phyloP scores from a whole-genome alignment of 306 rosid genomes.

The Mucuna pruriens region DNA sequence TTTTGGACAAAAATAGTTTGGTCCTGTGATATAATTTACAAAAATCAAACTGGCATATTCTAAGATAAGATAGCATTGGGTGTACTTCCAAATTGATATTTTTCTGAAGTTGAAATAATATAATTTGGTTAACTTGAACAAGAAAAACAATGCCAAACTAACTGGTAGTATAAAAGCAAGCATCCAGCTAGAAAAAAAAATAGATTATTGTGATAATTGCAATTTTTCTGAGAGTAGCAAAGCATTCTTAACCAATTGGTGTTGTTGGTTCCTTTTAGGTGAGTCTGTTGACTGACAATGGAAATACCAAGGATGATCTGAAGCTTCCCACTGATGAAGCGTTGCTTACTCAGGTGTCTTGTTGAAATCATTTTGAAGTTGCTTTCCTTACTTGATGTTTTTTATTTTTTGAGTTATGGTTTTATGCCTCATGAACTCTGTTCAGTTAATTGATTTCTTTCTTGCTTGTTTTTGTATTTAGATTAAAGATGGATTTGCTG shows the following conservation, averaged over 20 bases:
- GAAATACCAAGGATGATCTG: conserved; percentile 83
- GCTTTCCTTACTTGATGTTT: background rate
- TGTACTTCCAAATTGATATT: conserved; percentile 4
- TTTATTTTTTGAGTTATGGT: background rate
- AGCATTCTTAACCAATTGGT: conserved; percentile 25
- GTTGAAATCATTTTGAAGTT: background rate
- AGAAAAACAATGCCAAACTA: background rate
- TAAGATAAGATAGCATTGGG: background rate
- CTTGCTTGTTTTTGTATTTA: conserved; percentile 21
- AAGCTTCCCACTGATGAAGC: conserved; percentile 77
- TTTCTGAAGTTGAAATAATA: background rate
- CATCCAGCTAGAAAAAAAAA: background rate
- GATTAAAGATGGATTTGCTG: conserved; percentile 77
- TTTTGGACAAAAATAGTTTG: too few species aligned
- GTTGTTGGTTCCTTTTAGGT: conserved; percentile 48
- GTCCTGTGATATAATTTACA: too few species aligned
- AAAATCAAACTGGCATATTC: too few species aligned
- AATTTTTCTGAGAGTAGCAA: background rate
- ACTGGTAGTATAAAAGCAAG: background rate
- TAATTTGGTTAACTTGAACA: background rate
- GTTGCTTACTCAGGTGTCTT: conserved; percentile 63
- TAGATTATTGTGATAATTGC: background rate
- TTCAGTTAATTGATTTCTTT: background rate
- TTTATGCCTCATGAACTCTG: background rate
- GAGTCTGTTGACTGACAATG: conserved; percentile 72